These are phyloP conservation scores for Wickerhamiella allomyrinae DNA, from an alignment of 805 yeast species.

Conservation along the genomic window DNA sequence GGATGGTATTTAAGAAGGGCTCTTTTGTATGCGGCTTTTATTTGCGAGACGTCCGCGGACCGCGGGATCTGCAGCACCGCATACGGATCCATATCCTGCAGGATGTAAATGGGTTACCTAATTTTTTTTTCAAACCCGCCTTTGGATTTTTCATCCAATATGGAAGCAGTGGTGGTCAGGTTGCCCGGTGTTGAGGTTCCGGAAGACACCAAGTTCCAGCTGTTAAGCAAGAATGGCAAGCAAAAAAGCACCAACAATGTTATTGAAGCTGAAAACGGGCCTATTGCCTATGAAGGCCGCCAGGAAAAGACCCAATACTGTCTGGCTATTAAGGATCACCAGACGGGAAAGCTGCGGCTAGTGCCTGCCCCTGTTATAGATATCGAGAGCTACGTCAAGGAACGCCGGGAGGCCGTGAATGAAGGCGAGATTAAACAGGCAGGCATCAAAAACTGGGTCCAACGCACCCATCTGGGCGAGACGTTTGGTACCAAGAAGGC, in stretches of 20 bases:
- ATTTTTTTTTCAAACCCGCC: background rate
- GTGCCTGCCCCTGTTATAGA: slow-evolving; percentile 49
- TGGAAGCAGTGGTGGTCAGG: slow-evolving; percentile 42
- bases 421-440: slow-evolving; percentile 55
- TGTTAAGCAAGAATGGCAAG: slow-evolving; percentile 30
- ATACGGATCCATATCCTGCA: slow-evolving; percentile 28
- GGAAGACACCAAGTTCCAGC: slow-evolving; percentile 41
- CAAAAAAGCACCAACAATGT: slow-evolving; percentile 1
- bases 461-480: slow-evolving; percentile 80
- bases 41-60: slow-evolving; percentile 25
- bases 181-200: slow-evolving; percentile 66
- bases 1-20: slow-evolving; percentile 60
- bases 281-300: slow-evolving; percentile 57
- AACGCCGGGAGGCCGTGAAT: slow-evolving; percentile 37
- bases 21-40: slow-evolving; percentile 50
- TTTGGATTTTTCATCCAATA: background rate
- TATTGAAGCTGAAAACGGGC: slow-evolving; percentile 69
- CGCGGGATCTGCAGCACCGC: slow-evolving; percentile 40
- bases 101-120: background rate
- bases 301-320: slow-evolving; percentile 37
- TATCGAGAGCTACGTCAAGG: slow-evolving; percentile 48
- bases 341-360: slow-evolving; percentile 47
- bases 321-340: slow-evolving; percentile 65
- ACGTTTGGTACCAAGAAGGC: slow-evolving; percentile 97
- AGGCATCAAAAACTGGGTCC: slow-evolving; percentile 33